phyloP scores from a whole-genome alignment of 768 basidiomycete species.

The Cyclocybe aegerita region DNA sequence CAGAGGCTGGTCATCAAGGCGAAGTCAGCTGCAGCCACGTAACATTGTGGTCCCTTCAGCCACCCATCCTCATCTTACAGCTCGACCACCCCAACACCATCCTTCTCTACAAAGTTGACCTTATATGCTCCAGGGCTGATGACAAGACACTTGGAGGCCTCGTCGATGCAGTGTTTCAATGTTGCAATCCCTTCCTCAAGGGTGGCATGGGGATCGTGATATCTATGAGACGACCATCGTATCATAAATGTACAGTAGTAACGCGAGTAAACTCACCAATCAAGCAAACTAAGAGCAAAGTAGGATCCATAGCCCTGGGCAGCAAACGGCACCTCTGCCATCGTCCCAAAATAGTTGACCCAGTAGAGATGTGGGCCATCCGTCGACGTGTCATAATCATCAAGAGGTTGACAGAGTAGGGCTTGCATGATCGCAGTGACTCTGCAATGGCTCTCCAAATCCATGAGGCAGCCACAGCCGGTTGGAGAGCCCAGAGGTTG shows the following conservation, averaged over 20 bases:
- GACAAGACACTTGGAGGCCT: constrained; percentile 82
- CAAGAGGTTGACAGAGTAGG: constrained; percentile 93
- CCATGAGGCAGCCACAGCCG: constrained; percentile 92
- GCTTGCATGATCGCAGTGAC: constrained; percentile 81
- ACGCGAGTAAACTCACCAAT: constrained; percentile 55
- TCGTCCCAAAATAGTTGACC: constrained; percentile 95
- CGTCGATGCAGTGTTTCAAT: constrained; percentile 83
- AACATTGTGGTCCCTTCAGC: no score
- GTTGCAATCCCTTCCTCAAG: constrained; percentile 85
- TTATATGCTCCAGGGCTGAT: constrained; percentile 82
- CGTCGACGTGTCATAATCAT: constrained; percentile 84
- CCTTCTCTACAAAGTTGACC: constrained; percentile 90
- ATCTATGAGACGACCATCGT: constrained; percentile 42
- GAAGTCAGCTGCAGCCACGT: no score
- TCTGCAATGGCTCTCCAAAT: constrained; percentile 88
- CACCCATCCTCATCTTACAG: constrained; percentile 36
- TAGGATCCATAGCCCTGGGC: constrained; percentile 96
- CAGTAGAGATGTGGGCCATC: constrained; percentile 82
- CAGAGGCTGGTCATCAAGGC: no score
- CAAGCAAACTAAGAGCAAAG: constrained; percentile 89
- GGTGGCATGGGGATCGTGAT: constrained; percentile 85
- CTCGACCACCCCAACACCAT: constrained; percentile 82
- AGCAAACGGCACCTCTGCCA: constrained; percentile 85
- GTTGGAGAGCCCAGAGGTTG: constrained; percentile 85
- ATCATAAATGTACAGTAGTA: not conserved